Percentiles rank a stretch among this genome's conserved stretches.
Evolutionary conservation across 306 rosid genomes (phyloP).

Genomic region (Ziziphus jujuba): DNA sequence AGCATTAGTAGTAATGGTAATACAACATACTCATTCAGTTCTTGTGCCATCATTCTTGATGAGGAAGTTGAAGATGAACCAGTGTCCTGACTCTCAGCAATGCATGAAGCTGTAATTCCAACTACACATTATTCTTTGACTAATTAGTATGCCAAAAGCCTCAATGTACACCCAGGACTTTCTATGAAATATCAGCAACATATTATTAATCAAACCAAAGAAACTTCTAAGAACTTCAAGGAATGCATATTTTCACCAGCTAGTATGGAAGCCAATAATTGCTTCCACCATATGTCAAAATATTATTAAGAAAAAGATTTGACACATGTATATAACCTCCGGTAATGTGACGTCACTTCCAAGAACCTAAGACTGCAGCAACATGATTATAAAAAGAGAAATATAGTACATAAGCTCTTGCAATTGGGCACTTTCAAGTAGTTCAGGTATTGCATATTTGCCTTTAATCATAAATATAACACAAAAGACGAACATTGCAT

Average conservation of each 20-base stretch:
- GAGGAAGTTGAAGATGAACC: slow-evolving; percentile 49
- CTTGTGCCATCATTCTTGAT: slow-evolving; percentile 44
- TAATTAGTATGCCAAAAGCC: slow-evolving; percentile 15
- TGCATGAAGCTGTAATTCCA: slow-evolving; percentile 52
- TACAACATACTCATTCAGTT: slow-evolving; percentile 41
- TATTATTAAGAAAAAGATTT: no score
- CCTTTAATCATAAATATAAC: background rate
- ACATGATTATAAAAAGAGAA: background rate
- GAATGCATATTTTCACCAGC: slow-evolving; percentile 8
- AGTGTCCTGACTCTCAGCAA: slow-evolving; percentile 59
- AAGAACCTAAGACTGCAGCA: background rate
- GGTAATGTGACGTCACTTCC: no score
- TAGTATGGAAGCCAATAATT: background rate
- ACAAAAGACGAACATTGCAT: background rate
- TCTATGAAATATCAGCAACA: background rate
- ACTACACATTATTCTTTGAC: slow-evolving; percentile 23
- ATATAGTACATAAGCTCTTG: background rate
- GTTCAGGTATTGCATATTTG: background rate
- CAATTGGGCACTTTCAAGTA: slow-evolving; percentile 3
- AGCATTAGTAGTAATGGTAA: background rate
- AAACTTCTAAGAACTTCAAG: background rate
- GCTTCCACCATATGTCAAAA: background rate
- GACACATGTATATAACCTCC: no score
- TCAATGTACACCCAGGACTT: background rate
- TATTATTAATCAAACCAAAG: background rate